A percentile compares a stretch with the other conserved stretches of the same genome.
phyloP scores from a whole-genome alignment of 176 grass and related monocot species.

The Ananas comosus region DNA sequence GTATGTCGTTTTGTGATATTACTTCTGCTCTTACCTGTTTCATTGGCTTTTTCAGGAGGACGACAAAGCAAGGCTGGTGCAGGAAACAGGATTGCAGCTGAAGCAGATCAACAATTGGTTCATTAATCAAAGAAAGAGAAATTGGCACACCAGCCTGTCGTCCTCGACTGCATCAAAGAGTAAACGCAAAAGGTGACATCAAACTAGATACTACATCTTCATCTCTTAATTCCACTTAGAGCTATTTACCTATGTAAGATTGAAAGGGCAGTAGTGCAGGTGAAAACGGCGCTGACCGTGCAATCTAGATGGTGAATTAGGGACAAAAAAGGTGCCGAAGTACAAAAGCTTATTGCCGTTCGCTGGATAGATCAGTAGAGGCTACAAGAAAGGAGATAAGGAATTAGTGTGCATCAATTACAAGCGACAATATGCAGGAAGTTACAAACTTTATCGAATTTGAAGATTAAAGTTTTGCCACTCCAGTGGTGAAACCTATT shows the following conservation, averaged over 20 bases:
- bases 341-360: not conserved
- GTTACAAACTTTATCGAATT: too few species aligned
- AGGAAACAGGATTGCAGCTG: slow-evolving; percentile 17
- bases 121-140: slow-evolving; percentile 30
- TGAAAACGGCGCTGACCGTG: not conserved
- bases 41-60: slow-evolving; percentile 14
- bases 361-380: not conserved
- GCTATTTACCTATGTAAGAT: not conserved
- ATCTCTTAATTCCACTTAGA: not conserved
- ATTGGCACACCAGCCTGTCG: slow-evolving; percentile 21
- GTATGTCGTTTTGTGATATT: not conserved
- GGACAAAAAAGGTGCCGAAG: not conserved
- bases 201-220: not conserved
- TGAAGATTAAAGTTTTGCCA: too few species aligned
- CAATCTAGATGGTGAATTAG: not conserved
- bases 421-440: too few species aligned
- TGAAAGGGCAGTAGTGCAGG: slow-evolving; percentile 4
- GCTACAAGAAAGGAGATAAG: not conserved
- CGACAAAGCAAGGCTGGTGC: slow-evolving; percentile 18
- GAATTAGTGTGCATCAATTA: too few species aligned
- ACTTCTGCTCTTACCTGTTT: not conserved
- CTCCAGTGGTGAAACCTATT: too few species aligned
- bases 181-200: slow-evolving; percentile 9
- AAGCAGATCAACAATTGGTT: slow-evolving; percentile 34
- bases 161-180: slow-evolving; percentile 13